Evolutionary conservation across 805 yeast genomes (phyloP), one percentile per base, ranked within the genome.

Genomic region (Saccharomycopsis fibuligera): DNA sequence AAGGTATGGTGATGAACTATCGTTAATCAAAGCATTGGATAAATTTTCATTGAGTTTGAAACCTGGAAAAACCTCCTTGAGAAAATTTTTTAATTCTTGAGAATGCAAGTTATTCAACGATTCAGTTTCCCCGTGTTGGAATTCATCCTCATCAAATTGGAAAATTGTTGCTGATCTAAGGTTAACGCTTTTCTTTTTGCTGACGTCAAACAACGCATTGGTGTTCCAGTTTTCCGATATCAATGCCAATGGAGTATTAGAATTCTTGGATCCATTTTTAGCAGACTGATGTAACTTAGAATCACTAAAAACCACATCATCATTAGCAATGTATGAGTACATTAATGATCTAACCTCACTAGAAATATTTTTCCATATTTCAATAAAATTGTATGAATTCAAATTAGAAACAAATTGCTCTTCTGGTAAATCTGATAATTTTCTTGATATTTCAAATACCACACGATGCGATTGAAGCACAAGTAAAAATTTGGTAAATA

Each of bases 11-110:
- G 72, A 64, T 35, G 68, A 64, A 54, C 70, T 54, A 35, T 63
- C 66, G 36, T 56, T 60, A 2, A 70, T 54, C 9, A 66, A 64
- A 6, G 65, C 31, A 27, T n/a, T 40, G 5, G 44, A 35, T 35
- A 51, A 24, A 25, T 25, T 42, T 33, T 52, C 50, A 36, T 44
- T 49, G 31, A 52, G 40, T 27, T 52, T 52, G 56, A 84, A 75
- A 0, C 91, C 93, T 0, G 95, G 90, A 49, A 86, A 86, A 61
- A 84, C 73, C 44, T 77, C 79, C 45, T 79, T 76, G 25, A 86
- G 66, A 35, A 69, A 62, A 1, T 63, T 56, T 38, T 72, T 70
- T 43, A 80, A 61, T 27, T 72, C 70, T 25, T 68, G 63, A 2
- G 69, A 63, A 45, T 68, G 76, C 25, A 49, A 31, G 25, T 45